phyloP scores from a whole-genome alignment of 2,329 filamentous ascomycete genomes.

The Pleomassaria siparia region DNA sequence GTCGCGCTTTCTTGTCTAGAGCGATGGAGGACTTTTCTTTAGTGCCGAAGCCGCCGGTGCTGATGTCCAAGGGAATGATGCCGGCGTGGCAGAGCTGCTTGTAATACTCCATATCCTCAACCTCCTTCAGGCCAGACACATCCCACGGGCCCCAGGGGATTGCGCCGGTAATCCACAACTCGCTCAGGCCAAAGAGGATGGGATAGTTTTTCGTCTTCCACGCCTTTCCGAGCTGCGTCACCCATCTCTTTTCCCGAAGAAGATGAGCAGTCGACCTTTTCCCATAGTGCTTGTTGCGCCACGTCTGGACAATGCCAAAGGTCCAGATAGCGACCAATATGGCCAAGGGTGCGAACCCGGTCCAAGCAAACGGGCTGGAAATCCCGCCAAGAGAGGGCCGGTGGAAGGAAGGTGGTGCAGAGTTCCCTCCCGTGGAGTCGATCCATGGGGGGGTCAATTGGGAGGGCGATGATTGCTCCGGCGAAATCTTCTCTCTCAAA shows the following conservation, averaged over 20 bases:
- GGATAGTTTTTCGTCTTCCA: not conserved
- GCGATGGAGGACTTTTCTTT: not conserved
- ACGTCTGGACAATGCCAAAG: not conserved
- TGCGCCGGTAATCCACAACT: constrained; percentile 2
- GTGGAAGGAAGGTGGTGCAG: too few species aligned
- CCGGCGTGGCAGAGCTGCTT: constrained; percentile 12
- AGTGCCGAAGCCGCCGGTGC: constrained; percentile 10
- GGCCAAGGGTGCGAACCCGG: too few species aligned
- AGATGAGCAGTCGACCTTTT: not conserved
- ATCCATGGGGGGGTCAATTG: too few species aligned
- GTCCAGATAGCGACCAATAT: not conserved
- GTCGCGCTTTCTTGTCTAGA: too few species aligned
- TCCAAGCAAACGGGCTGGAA: too few species aligned
- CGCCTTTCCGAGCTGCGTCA: not conserved
- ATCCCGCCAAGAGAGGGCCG: too few species aligned
- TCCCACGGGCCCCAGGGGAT: constrained; percentile 10
- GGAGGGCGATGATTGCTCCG: too few species aligned
- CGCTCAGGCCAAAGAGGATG: constrained; percentile 6
- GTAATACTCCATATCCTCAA: constrained; percentile 3
- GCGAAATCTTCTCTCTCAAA: too few species aligned
- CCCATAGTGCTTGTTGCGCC: not conserved
- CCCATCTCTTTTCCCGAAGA: not conserved
- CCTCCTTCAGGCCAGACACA: not conserved
- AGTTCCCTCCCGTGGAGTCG: too few species aligned
- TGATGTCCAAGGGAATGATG: constrained; percentile 18